Base-by-base conservation (phyloP, 148 eudicot genomes). In the Cornus florida region DNA sequence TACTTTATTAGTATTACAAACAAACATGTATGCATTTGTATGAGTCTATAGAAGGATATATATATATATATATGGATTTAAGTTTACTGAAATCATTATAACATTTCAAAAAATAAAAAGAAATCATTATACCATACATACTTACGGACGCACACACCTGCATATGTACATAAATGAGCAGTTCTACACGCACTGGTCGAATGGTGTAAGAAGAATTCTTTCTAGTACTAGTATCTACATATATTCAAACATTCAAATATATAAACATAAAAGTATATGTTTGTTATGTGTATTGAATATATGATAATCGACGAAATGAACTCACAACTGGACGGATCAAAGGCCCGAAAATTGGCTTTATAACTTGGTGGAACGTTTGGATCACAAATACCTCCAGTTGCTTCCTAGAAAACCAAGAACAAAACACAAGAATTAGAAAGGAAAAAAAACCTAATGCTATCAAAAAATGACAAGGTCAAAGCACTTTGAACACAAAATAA, bases 301-400 rank as follows among this genome's bases (percentile, higher is more conserved):
- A 43, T 7, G 14, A n/a, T 23, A 41, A 32, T 57, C 13, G 24
- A 23, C 16, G 41, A 48, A 56, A 67, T 67, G 72, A 28, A 28
- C 86, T 83, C 56, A 83, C 86, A 24, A 83, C 28, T 71, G 59
- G 33, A 24, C 72, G 78, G 28, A 83, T 41, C 60, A 75, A 67
- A 71, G 67, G 20, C 77, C 24, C 82, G 59, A 79, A 28, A 39
- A 19, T 22, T 69, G 82, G 74, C 65, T 20, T 74, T n/a, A 83
- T 53, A 22, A 38, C 53, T 71, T 57, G 67, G 13, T 72, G 71
- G 41, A 82, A 33, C 6, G 46, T 78, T 8, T 17, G 22, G 60
- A 73, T 59, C 53, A 78, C 78, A 48, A 68, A 41, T 20, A 50
- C 22, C 75, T 74, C 74, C 67, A 77, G 12, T 66, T 79, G 74